phyloP scores from a whole-genome alignment of 805 yeast genomes.

The Candida ipomoeae region DNA sequence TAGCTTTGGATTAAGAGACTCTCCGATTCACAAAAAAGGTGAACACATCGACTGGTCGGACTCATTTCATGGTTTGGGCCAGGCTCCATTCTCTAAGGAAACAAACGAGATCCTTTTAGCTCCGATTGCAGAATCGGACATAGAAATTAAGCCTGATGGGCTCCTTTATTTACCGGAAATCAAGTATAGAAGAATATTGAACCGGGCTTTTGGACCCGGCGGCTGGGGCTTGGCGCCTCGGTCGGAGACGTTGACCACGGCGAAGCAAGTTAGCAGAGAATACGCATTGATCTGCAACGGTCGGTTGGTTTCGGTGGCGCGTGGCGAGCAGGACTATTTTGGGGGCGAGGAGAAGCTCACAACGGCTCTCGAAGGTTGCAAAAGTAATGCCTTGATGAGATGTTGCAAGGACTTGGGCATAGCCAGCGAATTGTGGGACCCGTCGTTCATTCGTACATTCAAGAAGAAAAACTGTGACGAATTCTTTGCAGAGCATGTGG shows the following conservation, averaged over 20 bases:
- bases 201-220: conserved; percentile 94
- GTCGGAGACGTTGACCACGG: conserved; percentile 74
- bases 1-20: conserved; percentile 19
- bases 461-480: conserved; percentile 60
- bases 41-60: conserved; percentile 69
- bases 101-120: conserved; percentile 58
- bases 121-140: conserved; percentile 63
- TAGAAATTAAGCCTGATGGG: conserved; percentile 96
- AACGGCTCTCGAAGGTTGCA: conserved; percentile 96
- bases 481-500: conserved; percentile 78
- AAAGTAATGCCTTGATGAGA: conserved; percentile 94
- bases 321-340: conserved; percentile 95
- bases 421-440: conserved; percentile 98
- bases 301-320: conserved; percentile 80
- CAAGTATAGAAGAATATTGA: conserved; percentile 85
- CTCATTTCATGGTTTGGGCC: conserved; percentile 83
- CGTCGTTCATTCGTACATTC: conserved; percentile 62
- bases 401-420: conserved; percentile 97
- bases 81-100: conserved; percentile 64
- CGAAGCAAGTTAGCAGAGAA: conserved; percentile 77
- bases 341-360: conserved; percentile 77
- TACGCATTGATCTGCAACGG: conserved; percentile 87
- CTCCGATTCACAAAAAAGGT: conserved; percentile 18
- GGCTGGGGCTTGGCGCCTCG: conserved; percentile 98
- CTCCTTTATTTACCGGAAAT: conserved; percentile 89